Evolutionary conservation across 352 stramenopile species (phyloP).

Genomic region (Globisporangium ultimum): DNA sequence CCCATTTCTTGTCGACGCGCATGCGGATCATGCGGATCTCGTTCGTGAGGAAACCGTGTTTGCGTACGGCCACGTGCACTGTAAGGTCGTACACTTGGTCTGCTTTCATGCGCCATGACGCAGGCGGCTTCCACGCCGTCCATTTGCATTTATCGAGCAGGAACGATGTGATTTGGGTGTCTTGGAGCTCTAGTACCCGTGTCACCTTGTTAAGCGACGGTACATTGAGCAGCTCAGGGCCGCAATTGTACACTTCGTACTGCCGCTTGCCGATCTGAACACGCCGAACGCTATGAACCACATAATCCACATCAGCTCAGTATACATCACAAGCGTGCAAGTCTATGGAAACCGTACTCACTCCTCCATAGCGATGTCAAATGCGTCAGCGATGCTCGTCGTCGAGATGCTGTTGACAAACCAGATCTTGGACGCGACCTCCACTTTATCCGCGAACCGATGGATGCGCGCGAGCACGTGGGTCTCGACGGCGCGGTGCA

Average conservation of each 20-base stretch:
- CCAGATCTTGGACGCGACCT: conserved; percentile 54
- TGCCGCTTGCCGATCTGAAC: conserved; percentile 52
- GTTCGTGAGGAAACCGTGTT: conserved; percentile 50
- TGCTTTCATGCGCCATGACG: conserved; percentile 60
- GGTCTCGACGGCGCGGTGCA: conserved; percentile 46
- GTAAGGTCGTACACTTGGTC: conserved; percentile 66
- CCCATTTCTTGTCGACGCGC: conserved; percentile 60
- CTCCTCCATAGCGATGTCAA: conserved; percentile 46
- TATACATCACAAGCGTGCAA: not conserved
- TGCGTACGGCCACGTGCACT: conserved; percentile 33
- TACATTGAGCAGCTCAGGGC: conserved; percentile 42
- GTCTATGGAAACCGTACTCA: conserved; percentile 15
- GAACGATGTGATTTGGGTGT: conserved; percentile 28
- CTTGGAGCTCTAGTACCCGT: conserved; percentile 29
- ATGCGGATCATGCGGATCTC: conserved; percentile 50
- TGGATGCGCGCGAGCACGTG: conserved; percentile 42
- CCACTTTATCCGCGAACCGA: conserved; percentile 38
- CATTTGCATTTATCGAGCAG: conserved; percentile 38
- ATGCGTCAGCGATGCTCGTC: conserved; percentile 48
- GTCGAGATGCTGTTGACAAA: conserved; percentile 68
- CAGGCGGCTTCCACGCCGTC: conserved; percentile 55
- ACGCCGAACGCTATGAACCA: conserved; percentile 31
- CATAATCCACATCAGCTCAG: not conserved
- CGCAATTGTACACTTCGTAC: conserved; percentile 53
- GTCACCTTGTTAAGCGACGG: conserved; percentile 30